phyloP scores from a whole-genome alignment of 371 early-diverging fungal genomes.

The Syncephalis plumigaleata region DNA sequence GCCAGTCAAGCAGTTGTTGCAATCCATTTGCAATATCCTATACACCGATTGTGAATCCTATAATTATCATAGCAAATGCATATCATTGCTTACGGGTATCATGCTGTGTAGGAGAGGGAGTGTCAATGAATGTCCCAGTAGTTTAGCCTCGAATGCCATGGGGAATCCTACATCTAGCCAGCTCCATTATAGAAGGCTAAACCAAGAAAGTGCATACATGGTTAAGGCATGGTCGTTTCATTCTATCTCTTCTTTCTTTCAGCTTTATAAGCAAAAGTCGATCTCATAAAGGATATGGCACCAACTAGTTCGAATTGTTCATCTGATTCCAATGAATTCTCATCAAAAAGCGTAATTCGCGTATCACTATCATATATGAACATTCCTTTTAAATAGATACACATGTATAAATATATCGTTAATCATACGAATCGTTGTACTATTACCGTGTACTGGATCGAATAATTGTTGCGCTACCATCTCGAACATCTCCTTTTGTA shows the following conservation, averaged over 20 bases:
- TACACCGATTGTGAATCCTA: background rate
- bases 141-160: constrained; percentile 77
- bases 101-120: no score
- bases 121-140: constrained; percentile 27
- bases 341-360: constrained; percentile 72
- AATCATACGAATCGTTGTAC: background rate
- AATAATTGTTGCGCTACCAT: constrained; percentile 79
- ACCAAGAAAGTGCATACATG: constrained; percentile 37
- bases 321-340: constrained; percentile 41
- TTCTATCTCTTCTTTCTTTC: no score
- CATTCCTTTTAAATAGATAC: constrained; percentile 26
- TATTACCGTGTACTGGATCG: constrained; percentile 67
- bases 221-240: no score
- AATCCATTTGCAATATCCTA: constrained; percentile 63
- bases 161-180: constrained; percentile 85
- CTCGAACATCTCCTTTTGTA: constrained; percentile 93
- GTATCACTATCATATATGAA: constrained; percentile 73
- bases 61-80: constrained; percentile 10
- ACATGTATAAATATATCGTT: background rate
- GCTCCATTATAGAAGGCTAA: constrained; percentile 86
- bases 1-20: constrained; percentile 39
- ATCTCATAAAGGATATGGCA: constrained; percentile 4
- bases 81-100: no score
- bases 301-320: constrained; percentile 80
- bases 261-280: no score